Evolutionary conservation across 176 grass and related monocot genomes (phyloP), one percentile per base, ranked within the genome.

Genomic region (Puya raimondii): DNA sequence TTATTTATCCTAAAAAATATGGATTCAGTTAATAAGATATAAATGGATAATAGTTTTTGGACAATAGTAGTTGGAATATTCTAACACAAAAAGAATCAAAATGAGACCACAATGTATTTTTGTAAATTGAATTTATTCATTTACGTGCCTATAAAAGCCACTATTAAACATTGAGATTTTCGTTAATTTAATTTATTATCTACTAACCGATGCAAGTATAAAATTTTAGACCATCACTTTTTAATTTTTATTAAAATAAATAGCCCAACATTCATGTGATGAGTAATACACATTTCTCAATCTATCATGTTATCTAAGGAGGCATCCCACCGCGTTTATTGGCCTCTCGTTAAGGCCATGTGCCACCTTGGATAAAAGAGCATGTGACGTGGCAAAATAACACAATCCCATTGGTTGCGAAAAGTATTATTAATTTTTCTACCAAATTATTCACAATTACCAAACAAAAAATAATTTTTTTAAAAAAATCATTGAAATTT

Each of bases 331-430:
- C 15, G 2, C 14, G 16, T 56, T 72, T 80, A 48, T 26, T 23
- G 70, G 68, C 66, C 70, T 73, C 70, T 68, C 70, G 27, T 73
- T 73, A 3, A 15, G 50, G 21, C 2, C 15, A 48, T 21, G 50
- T 73, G 78, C 78, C 78, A 80, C 78, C 49, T 58, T 10, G 70
- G 63, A 80, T 47, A 20, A 80, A 80, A 74, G 78, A 49, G 63
- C 23, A 67, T 64, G 64, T 64, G 47, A 74, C 51, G 63, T 69
- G 64, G 26, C 77, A n/a, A 10, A 12, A 50, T 1, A 14, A 3
- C 0, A 22, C 20, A 50, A 71, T 72, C 29, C 65, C 16, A 73
- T 80, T 73, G 69, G 77, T 53, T 10, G 33, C 33, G 0, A 42
- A 42, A 7, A 42, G 12, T 57, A 56, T n/a, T 12, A 56, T 56